Evolutionary conservation across 192 early-diverging fungal genomes (phyloP), one percentile per base, ranked within the genome.

Genomic region (Mortierella hygrophila): DNA sequence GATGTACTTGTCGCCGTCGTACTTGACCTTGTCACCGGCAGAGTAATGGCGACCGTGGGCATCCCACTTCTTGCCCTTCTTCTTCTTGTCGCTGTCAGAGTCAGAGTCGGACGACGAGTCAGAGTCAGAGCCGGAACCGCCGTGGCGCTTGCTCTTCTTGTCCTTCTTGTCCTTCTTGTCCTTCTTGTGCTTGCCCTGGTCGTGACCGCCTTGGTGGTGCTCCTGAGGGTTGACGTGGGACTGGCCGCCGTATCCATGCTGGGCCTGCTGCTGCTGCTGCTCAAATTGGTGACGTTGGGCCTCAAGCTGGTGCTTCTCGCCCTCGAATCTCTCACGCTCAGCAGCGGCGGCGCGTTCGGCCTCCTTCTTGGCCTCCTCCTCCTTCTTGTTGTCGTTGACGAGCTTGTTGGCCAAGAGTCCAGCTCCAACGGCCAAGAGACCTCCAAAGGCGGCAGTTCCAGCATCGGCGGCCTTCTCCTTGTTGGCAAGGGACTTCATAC

Each of bases 11-110:
- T 80, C 83, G 8, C 88, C 87, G 29, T 90, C 82, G 71, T 87
- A 91, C 54, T 83, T 83, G 74, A 91, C 89, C 74, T 88, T 87
- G 75, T 91, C 91, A 46, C 91, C 91, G 54, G 91, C 77, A 32
- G 85, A 83, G 79, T 91, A 91, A 47, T 40, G 72, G 65, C 78
- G 88, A 71, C 91, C 91, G 55, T 87, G 75, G 10, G 83, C 80
- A 37, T 90, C 80, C 91, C 91, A 91, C 49, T 90, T 78, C 76
- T 77, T 74, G 20, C 42, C 76, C 11, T 74, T 78, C 55, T 60
- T 76, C 81, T 82, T 77, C 41, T 74, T 71, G 74, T 83, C 82
- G 21, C 72, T 78, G 44, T 83, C 82, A 8, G 49, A 71, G 29
- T 52, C 71, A 72, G 71, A 72, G 38, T 38, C 74, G 1, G 70